phyloP scores from a whole-genome alignment of 2,329 filamentous ascomycete genomes.

The Curvularia spicifera region DNA sequence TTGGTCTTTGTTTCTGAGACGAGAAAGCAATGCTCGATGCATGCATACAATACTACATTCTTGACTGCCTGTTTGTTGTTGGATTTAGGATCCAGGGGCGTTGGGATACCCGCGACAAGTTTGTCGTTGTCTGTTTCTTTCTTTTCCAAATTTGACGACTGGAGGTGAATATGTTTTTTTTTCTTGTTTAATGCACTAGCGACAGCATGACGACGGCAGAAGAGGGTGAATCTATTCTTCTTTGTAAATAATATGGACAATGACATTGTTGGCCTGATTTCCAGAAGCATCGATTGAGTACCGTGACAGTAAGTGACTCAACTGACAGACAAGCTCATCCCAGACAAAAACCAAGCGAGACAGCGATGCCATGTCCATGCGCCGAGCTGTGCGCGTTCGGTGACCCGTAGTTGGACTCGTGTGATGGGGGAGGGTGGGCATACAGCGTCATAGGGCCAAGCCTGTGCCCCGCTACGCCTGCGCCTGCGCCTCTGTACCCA shows the following conservation, averaged over 20 bases:
- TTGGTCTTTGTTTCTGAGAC: slow-evolving; percentile 5
- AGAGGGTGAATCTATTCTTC: slow-evolving; percentile 12
- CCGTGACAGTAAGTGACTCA: not conserved
- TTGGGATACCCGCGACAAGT: slow-evolving; percentile 39
- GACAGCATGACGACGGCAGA: slow-evolving; percentile 20
- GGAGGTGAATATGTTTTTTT: slow-evolving; percentile 4
- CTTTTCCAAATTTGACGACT: slow-evolving; percentile 24
- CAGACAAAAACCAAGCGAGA: not conserved
- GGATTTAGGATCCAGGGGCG: slow-evolving; percentile 27
- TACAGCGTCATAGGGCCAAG: slow-evolving; percentile 35
- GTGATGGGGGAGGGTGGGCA: slow-evolving; percentile 9
- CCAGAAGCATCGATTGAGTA: not conserved
- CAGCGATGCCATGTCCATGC: not conserved
- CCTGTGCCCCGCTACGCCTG: slow-evolving; percentile 28
- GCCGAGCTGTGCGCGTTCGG: not conserved
- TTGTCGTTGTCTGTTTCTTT: slow-evolving; percentile 18
- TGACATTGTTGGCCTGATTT: slow-evolving; percentile 18
- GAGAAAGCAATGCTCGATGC: slow-evolving; percentile 19
- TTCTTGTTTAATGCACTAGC: slow-evolving; percentile 8
- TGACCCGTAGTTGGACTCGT: slow-evolving; percentile 1
- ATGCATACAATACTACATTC: slow-evolving; percentile 6
- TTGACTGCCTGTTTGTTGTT: slow-evolving; percentile 12
- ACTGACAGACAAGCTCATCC: not conserved
- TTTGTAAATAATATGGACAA: slow-evolving; percentile 26
- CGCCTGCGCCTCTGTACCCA: slow-evolving; percentile 13